phyloP scores from a whole-genome alignment of 2,329 filamentous ascomycete genomes.

The Ceratocystis ficicola region DNA sequence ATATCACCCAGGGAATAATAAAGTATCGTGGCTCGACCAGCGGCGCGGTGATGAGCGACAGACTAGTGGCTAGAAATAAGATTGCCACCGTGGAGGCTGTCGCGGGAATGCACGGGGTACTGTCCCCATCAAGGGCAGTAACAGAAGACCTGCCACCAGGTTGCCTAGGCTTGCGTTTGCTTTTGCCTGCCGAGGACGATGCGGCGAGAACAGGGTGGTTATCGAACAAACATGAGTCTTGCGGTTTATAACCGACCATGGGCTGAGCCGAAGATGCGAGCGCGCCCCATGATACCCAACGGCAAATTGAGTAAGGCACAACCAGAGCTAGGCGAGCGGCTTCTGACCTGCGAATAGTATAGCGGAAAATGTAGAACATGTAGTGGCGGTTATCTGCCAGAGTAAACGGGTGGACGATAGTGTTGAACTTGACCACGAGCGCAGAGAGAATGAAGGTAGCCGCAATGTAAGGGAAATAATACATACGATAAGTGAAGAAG shows the following conservation, averaged over 20 bases:
- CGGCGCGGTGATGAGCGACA: constrained; percentile 77
- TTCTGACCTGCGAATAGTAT: constrained; percentile 56
- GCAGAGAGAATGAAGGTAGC: constrained; percentile 31
- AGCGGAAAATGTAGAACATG: constrained; percentile 89
- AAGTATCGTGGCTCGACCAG: constrained; percentile 94
- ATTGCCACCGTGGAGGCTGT: constrained; percentile 42
- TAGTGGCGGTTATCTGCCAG: constrained; percentile 95
- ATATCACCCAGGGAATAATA: constrained; percentile 88
- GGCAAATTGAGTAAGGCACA: constrained; percentile 57
- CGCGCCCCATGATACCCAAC: constrained; percentile 54
- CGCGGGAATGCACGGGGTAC: constrained; percentile 26
- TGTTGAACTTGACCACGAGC: constrained; percentile 62
- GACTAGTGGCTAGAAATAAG: constrained; percentile 54
- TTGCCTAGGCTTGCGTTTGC: too few relatives aligned
- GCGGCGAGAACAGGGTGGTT: constrained; percentile 27
- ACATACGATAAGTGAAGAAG: constrained; percentile 29
- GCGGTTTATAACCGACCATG: background rate
- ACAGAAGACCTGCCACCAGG: constrained; percentile 12
- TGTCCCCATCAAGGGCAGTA: constrained; percentile 26
- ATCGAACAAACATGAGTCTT: constrained; percentile 23
- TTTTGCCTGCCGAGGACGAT: too few relatives aligned
- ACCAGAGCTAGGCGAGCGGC: constrained; percentile 55
- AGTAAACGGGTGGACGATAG: constrained; percentile 88
- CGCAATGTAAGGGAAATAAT: constrained; percentile 31
- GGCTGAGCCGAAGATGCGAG: constrained; percentile 33